Conservation (phyloP, 441 rosid genomes). For the Populus hybrid region DNA sequence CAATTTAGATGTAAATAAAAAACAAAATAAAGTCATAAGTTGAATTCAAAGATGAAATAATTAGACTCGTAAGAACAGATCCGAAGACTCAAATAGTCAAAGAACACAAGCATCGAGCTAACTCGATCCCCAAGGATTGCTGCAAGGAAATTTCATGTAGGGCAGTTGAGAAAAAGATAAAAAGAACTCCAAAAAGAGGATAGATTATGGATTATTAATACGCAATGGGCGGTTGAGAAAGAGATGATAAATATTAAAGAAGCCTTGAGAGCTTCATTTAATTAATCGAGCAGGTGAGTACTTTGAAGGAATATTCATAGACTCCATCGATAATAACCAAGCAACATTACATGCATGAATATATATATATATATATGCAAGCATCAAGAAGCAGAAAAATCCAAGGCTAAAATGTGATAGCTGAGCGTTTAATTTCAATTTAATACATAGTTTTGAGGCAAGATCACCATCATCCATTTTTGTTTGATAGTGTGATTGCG, state of each 20-base stretch:
- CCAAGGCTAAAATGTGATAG: neutral
- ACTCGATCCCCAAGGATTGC: neutral
- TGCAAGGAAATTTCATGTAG: too few species aligned
- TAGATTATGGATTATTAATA: neutral
- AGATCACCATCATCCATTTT: neutral
- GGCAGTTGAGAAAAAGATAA: neutral
- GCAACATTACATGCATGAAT: neutral
- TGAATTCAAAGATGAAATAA: too few species aligned
- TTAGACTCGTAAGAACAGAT: too few species aligned
- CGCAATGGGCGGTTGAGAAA: neutral
- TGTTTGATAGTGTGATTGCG: accelerated
- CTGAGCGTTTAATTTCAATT: too few species aligned
- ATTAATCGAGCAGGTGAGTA: neutral
- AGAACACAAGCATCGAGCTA: too few species aligned
- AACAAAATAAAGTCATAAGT: too few species aligned
- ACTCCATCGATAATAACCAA: neutral
- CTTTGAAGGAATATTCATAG: neutral
- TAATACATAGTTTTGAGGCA: neutral
- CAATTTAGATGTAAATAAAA: too few species aligned
- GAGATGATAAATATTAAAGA: neutral
- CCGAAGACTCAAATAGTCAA: too few species aligned
- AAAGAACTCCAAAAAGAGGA: neutral
- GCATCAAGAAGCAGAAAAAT: neutral
- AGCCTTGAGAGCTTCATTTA: neutral
- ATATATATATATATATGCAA: neutral